Conservation (phyloP, 441 rosid genomes). For the Viola pubescens region DNA sequence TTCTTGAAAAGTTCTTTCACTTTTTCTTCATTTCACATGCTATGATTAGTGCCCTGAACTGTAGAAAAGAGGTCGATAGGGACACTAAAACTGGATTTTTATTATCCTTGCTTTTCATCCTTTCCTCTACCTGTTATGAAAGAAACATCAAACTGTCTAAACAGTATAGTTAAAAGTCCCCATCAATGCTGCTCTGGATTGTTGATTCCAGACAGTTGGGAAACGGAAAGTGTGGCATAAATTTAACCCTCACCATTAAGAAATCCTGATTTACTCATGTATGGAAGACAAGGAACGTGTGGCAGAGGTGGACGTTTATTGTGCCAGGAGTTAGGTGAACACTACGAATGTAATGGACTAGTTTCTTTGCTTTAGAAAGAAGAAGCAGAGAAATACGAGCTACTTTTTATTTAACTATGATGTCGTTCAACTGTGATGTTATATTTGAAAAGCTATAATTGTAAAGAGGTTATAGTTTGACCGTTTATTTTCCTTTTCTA, state of each 20-base stretch:
- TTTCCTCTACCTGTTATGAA: constrained; percentile 9
- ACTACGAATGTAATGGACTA: neutral
- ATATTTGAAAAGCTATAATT: neutral
- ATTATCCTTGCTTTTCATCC: constrained; percentile 13
- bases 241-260: neutral
- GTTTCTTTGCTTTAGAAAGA: too few species aligned
- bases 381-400: too few species aligned
- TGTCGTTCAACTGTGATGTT: neutral
- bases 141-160: constrained; percentile 16
- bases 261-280: neutral
- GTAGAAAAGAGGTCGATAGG: constrained; percentile 10
- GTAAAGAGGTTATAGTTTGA: neutral
- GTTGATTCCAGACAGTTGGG: neutral
- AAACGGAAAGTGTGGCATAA: neutral
- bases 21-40: too few species aligned
- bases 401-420: too few species aligned
- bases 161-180: constrained; percentile 10
- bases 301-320: neutral
- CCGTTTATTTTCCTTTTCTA: neutral
- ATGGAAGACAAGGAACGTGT: neutral
- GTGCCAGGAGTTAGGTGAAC: neutral
- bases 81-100: constrained; percentile 6
- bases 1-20: too few species aligned
- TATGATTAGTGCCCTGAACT: neutral
- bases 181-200: constrained; percentile 10